Conservation (phyloP, 805 yeast species). For the Metschnikowia dekortorum region DNA sequence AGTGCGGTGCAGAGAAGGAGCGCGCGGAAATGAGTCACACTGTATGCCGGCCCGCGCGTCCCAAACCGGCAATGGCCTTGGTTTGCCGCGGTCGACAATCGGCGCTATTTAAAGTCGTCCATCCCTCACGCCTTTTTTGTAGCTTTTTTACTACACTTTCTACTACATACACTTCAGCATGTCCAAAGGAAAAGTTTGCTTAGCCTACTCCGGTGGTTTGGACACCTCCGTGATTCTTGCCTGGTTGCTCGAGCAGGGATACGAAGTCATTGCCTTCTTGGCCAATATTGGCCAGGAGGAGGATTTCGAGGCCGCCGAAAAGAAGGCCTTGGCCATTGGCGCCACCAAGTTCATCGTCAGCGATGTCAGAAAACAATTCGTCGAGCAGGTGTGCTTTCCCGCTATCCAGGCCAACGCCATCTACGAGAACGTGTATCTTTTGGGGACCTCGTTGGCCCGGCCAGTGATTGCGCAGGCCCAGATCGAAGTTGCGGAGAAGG, state of each 20-base stretch:
- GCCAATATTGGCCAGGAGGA: slow-evolving; percentile 99
- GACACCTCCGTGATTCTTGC: slow-evolving; percentile 98
- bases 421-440: slow-evolving; percentile 92
- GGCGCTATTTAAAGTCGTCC: slow-evolving; percentile 13
- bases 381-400: slow-evolving; percentile 88
- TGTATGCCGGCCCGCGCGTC: slow-evolving; percentile 7
- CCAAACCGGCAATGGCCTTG: slow-evolving; percentile 13
- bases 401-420: slow-evolving; percentile 97
- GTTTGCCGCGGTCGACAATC: slow-evolving; percentile 22
- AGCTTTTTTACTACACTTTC: background rate
- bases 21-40: slow-evolving; percentile 13
- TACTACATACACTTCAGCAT: slow-evolving; percentile 31
- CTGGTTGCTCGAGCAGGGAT: slow-evolving; percentile 96
- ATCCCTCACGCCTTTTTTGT: slow-evolving; percentile 5
- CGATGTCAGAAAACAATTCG: slow-evolving; percentile 94
- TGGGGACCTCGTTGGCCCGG: slow-evolving; percentile 98
- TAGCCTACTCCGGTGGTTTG: slow-evolving; percentile 98
- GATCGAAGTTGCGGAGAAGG: slow-evolving; percentile 92
- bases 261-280: slow-evolving; percentile 96
- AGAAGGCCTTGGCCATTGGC: slow-evolving; percentile 93
- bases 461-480: slow-evolving; percentile 99
- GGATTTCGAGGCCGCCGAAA: slow-evolving; percentile 95
- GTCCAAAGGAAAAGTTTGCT: slow-evolving; percentile 98
- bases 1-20: background rate
- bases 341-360: slow-evolving; percentile 92